phyloP scores from a whole-genome alignment of 257 asterid genomes.

The Primulina huaijiensis region DNA sequence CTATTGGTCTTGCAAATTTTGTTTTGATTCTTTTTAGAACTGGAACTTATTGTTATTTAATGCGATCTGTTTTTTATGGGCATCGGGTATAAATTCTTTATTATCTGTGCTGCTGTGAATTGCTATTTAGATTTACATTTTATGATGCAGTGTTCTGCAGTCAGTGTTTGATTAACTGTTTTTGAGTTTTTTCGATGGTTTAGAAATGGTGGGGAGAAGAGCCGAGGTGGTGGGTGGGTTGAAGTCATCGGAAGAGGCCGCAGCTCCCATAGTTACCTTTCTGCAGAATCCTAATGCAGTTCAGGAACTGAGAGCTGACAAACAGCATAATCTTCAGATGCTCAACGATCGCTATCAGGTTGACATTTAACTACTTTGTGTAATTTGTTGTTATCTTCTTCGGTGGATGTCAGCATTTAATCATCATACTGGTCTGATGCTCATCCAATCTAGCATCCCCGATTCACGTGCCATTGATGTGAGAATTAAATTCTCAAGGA shows the following conservation, averaged over 20 bases:
- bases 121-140: background rate
- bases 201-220: constrained; percentile 95
- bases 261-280: constrained; percentile 77
- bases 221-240: constrained; percentile 88
- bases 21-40: background rate
- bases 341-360: constrained; percentile 94
- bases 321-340: constrained; percentile 90
- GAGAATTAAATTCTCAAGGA: no score
- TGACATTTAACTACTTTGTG: constrained; percentile 9
- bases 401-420: background rate
- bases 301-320: constrained; percentile 88
- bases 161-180: background rate
- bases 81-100: background rate
- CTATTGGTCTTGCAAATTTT: no score
- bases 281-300: constrained; percentile 84
- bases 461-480: no score
- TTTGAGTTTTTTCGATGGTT: constrained; percentile 11
- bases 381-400: constrained; percentile 1
- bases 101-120: background rate
- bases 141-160: background rate
- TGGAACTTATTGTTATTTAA: background rate
- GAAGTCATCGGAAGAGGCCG: constrained; percentile 86
- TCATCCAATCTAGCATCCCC: background rate
- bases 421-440: background rate
- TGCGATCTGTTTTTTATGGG: background rate